Conservation (phyloP, 2,329 filamentous ascomycete species). For the Penicillium sp. region DNA sequence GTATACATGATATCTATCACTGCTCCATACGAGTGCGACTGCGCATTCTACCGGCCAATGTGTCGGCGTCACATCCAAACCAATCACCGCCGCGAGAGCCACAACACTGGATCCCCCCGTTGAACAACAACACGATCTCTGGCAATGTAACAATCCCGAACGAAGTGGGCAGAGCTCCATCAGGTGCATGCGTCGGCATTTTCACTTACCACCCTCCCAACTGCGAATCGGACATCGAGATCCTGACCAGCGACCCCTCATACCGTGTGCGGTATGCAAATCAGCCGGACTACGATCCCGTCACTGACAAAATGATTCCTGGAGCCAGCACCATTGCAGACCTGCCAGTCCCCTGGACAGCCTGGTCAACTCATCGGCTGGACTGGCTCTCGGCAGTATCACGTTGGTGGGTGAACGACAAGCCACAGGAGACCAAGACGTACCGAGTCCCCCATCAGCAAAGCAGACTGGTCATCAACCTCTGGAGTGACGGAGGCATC, state of each 20-base stretch:
- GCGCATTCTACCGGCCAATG: slow-evolving; percentile 37
- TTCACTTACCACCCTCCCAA: slow-evolving; percentile 49
- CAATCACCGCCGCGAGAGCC: slow-evolving; percentile 5
- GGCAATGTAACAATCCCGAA: not conserved
- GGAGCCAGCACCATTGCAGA: slow-evolving; percentile 31
- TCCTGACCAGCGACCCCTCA: slow-evolving; percentile 49
- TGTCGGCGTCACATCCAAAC: slow-evolving; percentile 12
- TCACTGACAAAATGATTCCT: slow-evolving; percentile 33
- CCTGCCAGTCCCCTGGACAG: slow-evolving; percentile 38
- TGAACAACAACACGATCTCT: not conserved
- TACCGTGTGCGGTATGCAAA: slow-evolving; percentile 45
- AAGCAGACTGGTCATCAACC: slow-evolving; percentile 40
- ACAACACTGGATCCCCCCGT: not conserved
- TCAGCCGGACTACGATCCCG: slow-evolving; percentile 43
- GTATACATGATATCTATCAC: slow-evolving; percentile 45
- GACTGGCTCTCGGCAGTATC: slow-evolving; percentile 40
- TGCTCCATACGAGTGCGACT: slow-evolving; percentile 50
- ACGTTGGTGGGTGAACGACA: slow-evolving; percentile 39
- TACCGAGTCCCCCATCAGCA: slow-evolving; percentile 38
- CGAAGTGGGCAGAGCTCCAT: slow-evolving; percentile 29
- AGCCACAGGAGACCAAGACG: slow-evolving; percentile 30
- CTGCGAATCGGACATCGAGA: slow-evolving; percentile 55
- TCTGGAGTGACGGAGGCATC: slow-evolving; percentile 44
- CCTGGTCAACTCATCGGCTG: slow-evolving; percentile 42
- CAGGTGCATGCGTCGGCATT: slow-evolving; percentile 52